These are phyloP conservation scores for Niebla homalea DNA, from an alignment of 495 filamentous ascomycete genomes.

Conservation along the genomic window DNA sequence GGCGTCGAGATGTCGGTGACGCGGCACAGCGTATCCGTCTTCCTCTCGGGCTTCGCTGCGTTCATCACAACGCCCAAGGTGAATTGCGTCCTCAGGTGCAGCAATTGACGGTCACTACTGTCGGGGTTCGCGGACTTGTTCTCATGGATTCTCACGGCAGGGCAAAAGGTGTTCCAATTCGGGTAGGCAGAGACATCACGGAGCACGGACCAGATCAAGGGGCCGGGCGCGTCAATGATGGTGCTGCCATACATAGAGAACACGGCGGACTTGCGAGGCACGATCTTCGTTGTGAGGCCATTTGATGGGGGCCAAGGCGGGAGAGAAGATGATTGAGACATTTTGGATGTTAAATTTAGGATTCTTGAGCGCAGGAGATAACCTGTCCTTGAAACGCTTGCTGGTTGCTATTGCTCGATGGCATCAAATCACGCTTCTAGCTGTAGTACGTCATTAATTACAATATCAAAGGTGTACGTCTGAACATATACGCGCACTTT, in stretches of 20 bases:
- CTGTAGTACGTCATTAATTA: too few relatives aligned
- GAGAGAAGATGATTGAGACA: not conserved
- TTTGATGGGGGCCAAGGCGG: constrained; percentile 5
- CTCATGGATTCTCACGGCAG: constrained; percentile 28
- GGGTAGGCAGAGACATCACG: constrained; percentile 32
- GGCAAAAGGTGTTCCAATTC: constrained; percentile 32
- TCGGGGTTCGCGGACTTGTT: constrained; percentile 2
- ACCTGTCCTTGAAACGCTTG: too few relatives aligned
- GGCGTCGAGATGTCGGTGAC: constrained; percentile 25
- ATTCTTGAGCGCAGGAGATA: too few relatives aligned
- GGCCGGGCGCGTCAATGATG: constrained; percentile 23
- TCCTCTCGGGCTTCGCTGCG: constrained; percentile 20
- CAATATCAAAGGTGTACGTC: too few relatives aligned
- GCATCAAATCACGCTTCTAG: too few relatives aligned
- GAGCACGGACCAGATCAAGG: constrained; percentile 25
- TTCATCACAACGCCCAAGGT: constrained; percentile 35
- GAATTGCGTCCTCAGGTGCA: constrained; percentile 25
- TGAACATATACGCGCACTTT: too few relatives aligned
- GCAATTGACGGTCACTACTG: constrained; percentile 1
- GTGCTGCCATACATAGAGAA: constrained; percentile 25
- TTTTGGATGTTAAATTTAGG: too few relatives aligned
- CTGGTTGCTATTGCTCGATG: too few relatives aligned
- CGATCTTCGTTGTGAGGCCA: constrained; percentile 21
- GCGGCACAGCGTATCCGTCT: constrained; percentile 16
- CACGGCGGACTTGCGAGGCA: constrained; percentile 20